Percentiles rank a stretch among this genome's conserved stretches.
phyloP scores from a whole-genome alignment of 768 basidiomycete genomes.

The Cystobasidiopsis lactophilus region DNA sequence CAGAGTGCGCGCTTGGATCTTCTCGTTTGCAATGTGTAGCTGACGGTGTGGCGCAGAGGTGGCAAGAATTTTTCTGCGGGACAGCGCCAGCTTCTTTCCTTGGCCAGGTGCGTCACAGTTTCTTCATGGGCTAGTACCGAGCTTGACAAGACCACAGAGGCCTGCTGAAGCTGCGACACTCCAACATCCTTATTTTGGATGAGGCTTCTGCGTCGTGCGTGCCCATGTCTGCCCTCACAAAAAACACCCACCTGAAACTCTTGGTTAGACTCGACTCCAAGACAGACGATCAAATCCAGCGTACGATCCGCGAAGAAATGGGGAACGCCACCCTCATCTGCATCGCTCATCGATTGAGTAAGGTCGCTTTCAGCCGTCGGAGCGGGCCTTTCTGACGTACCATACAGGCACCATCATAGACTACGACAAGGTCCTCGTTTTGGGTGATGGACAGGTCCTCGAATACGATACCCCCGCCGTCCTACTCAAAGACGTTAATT shows the following conservation, averaged over 20 bases:
- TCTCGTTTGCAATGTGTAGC: too few species aligned
- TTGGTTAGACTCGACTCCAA: slow-evolving; percentile 12
- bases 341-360: slow-evolving; percentile 44
- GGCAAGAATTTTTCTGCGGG: slow-evolving; percentile 22
- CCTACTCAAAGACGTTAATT: slow-evolving; percentile 35
- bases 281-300: slow-evolving; percentile 35
- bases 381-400: neutral
- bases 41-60: slow-evolving; percentile 4
- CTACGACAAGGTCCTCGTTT: slow-evolving; percentile 28
- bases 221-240: neutral
- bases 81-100: slow-evolving; percentile 21
- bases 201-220: slow-evolving; percentile 16
- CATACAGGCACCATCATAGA: slow-evolving; percentile 24
- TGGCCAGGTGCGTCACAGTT: slow-evolving; percentile 17
- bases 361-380: neutral
- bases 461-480: slow-evolving; percentile 49
- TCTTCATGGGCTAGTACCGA: neutral
- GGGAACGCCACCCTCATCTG: slow-evolving; percentile 52
- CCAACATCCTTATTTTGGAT: slow-evolving; percentile 21
- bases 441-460: slow-evolving; percentile 44
- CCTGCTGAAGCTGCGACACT: slow-evolving; percentile 15
- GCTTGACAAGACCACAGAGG: neutral
- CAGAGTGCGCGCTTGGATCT: slow-evolving; percentile 22
- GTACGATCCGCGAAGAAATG: slow-evolving; percentile 52
- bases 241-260: neutral